phyloP scores from a whole-genome alignment of 1,139 yeast genomes.

The Saccharomyces hybrid region DNA sequence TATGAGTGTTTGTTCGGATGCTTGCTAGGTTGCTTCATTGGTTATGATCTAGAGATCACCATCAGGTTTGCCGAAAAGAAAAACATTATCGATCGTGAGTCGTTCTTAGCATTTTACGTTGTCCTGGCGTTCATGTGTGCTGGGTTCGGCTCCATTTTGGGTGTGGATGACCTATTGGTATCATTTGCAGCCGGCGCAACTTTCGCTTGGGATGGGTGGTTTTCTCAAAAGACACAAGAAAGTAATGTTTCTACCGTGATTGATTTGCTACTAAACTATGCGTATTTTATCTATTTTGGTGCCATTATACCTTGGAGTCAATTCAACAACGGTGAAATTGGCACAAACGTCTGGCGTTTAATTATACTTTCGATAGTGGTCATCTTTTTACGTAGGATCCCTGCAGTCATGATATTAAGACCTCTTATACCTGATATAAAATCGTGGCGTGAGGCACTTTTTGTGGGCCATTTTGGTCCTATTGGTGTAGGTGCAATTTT shows the following conservation, averaged over 20 bases:
- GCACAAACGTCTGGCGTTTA: slow-evolving; percentile 78
- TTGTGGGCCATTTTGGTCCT: slow-evolving; percentile 97
- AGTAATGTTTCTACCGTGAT: slow-evolving; percentile 89
- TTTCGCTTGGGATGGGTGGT: slow-evolving; percentile 96
- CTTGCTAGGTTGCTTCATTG: slow-evolving; percentile 65
- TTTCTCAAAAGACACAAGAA: slow-evolving; percentile 79
- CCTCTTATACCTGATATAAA: slow-evolving; percentile 86
- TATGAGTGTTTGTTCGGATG: slow-evolving; percentile 88
- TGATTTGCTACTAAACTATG: slow-evolving; percentile 72
- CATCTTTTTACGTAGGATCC: slow-evolving; percentile 76
- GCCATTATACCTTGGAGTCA: slow-evolving; percentile 90
- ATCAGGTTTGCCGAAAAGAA: slow-evolving; percentile 72
- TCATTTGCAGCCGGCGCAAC: slow-evolving; percentile 96
- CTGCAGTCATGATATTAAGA: slow-evolving; percentile 72
- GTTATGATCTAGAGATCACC: slow-evolving; percentile 47
- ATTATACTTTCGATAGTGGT: slow-evolving; percentile 75
- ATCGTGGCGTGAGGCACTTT: slow-evolving; percentile 91
- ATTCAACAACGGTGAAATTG: slow-evolving; percentile 59
- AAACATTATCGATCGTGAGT: slow-evolving; percentile 82
- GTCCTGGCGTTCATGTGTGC: slow-evolving; percentile 83
- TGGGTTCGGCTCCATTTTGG: slow-evolving; percentile 86
- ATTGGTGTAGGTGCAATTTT: slow-evolving; percentile 96
- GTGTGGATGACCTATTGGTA: slow-evolving; percentile 85
- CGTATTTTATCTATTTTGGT: slow-evolving; percentile 89
- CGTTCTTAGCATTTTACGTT: slow-evolving; percentile 84